Conservation (phyloP, 441 rosid species). For the Populus trichocarpa region DNA sequence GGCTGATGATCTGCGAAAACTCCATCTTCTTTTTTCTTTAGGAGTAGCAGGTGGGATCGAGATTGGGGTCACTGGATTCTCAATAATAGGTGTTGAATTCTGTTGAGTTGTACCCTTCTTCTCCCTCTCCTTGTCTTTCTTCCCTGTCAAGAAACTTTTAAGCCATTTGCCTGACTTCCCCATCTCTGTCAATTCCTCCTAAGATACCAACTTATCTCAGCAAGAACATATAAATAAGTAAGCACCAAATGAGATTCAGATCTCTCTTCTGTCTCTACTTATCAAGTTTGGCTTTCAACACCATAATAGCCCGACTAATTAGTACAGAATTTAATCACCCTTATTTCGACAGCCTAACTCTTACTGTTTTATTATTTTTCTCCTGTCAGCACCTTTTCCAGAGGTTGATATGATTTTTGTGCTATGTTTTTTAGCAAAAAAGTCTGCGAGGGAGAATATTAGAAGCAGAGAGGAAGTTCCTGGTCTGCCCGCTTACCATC, state of each 20-base stretch:
- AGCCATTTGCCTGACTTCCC: slow-evolving; percentile 91
- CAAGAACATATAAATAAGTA: slow-evolving; percentile 16
- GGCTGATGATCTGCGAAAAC: slow-evolving; percentile 80
- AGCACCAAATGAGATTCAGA: slow-evolving; percentile 26
- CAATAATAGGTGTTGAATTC: slow-evolving; percentile 22
- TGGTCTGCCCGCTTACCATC: slow-evolving; percentile 12
- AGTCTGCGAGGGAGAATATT: background rate
- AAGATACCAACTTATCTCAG: slow-evolving; percentile 14
- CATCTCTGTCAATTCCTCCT: slow-evolving; percentile 37
- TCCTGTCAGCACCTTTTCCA: background rate
- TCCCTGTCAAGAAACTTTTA: slow-evolving; percentile 57
- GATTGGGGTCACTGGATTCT: slow-evolving; percentile 46
- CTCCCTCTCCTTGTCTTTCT: slow-evolving; percentile 52
- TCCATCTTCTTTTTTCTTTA: slow-evolving; percentile 82
- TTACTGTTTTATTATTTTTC: slow-evolving; percentile 21
- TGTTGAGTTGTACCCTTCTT: slow-evolving; percentile 12
- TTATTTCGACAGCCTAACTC: slow-evolving; percentile 26
- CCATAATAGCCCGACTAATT: slow-evolving; percentile 10
- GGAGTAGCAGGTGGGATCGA: slow-evolving; percentile 46
- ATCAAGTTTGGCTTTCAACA: slow-evolving; percentile 22
- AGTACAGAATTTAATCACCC: slow-evolving; percentile 12
- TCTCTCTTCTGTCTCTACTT: slow-evolving; percentile 4
- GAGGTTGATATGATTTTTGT: background rate
- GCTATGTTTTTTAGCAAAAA: background rate
- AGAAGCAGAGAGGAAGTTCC: slow-evolving; percentile 25